phyloP scores from a whole-genome alignment of 2,329 filamentous ascomycete species.

The Chalara sp. region DNA sequence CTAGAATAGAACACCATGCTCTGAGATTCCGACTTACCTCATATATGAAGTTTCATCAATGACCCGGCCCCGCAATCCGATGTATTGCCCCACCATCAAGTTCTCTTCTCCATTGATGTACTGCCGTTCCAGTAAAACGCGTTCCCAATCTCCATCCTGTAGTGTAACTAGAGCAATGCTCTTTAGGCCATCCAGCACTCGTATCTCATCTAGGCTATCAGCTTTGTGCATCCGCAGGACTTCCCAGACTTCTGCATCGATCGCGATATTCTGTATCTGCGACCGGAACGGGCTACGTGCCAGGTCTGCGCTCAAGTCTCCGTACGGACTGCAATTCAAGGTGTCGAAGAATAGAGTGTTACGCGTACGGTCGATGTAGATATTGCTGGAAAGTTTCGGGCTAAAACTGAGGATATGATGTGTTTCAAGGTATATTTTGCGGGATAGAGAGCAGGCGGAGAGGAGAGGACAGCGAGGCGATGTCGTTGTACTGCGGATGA shows the following conservation, averaged over 20 bases:
- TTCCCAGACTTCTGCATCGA: slow-evolving; percentile 21
- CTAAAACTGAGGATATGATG: slow-evolving; percentile 18
- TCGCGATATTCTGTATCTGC: slow-evolving; percentile 16
- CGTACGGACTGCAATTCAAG: slow-evolving; percentile 20
- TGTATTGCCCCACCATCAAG: too few relatives aligned
- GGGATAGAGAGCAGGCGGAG: slow-evolving; percentile 17
- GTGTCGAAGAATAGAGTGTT: slow-evolving; percentile 23
- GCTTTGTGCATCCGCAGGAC: slow-evolving; percentile 19
- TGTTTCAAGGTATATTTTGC: slow-evolving; percentile 13
- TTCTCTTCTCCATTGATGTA: too few relatives aligned
- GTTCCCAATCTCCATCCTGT: slow-evolving; percentile 4
- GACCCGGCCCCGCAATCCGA: too few relatives aligned
- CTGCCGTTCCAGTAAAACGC: too few relatives aligned
- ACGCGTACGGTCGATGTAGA: slow-evolving; percentile 18
- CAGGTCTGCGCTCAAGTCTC: slow-evolving; percentile 21
- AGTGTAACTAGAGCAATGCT: slow-evolving; percentile 18
- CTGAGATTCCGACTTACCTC: too few relatives aligned
- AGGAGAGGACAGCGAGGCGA: slow-evolving; percentile 12
- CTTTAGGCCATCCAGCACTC: slow-evolving; percentile 14
- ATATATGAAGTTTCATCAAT: too few relatives aligned
- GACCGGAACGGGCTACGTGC: slow-evolving; percentile 14
- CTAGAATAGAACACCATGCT: too few relatives aligned
- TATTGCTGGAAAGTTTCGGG: slow-evolving; percentile 13
- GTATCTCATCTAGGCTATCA: slow-evolving; percentile 18
- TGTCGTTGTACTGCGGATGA: slow-evolving; percentile 7